Evolutionary conservation across 2,329 filamentous ascomycete genomes (phyloP).

Genomic region (Lithohypha guttulata): DNA sequence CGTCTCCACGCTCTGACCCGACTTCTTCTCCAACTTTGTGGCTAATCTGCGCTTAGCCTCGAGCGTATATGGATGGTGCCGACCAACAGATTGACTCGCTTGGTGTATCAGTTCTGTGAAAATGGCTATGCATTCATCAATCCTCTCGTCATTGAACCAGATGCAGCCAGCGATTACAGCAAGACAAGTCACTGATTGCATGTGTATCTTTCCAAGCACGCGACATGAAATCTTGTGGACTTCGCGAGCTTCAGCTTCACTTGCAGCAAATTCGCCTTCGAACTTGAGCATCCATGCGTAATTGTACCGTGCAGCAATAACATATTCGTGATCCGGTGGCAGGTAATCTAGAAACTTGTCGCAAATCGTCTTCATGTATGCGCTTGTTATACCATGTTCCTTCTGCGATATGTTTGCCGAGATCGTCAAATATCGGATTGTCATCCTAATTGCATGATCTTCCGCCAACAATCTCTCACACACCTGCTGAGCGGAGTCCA

Average conservation of each 20-base stretch:
- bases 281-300: constrained; percentile 19
- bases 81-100: constrained; percentile 16
- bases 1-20: neutral
- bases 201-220: constrained; percentile 12
- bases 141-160: constrained; percentile 10
- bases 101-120: constrained; percentile 14
- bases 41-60: constrained; percentile 5
- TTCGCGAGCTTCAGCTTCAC: constrained; percentile 13
- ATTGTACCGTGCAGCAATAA: constrained; percentile 19
- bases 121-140: constrained; percentile 16
- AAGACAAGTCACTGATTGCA: constrained; percentile 8
- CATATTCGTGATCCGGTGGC: constrained; percentile 5
- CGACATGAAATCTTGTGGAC: constrained; percentile 14
- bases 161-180: constrained; percentile 7
- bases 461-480: constrained; percentile 12
- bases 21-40: constrained; percentile 5
- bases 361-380: constrained; percentile 11
- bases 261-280: constrained; percentile 13
- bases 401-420: constrained; percentile 13
- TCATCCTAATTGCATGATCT: constrained; percentile 15
- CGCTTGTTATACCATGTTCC: constrained; percentile 15
- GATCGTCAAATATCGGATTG: constrained; percentile 17
- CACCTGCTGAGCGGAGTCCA: constrained; percentile 15
- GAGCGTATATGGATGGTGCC: constrained; percentile 14
- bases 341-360: constrained; percentile 8